Conservation (phyloP, 768 basidiomycete species). For the Kwoniella bestiolae region DNA sequence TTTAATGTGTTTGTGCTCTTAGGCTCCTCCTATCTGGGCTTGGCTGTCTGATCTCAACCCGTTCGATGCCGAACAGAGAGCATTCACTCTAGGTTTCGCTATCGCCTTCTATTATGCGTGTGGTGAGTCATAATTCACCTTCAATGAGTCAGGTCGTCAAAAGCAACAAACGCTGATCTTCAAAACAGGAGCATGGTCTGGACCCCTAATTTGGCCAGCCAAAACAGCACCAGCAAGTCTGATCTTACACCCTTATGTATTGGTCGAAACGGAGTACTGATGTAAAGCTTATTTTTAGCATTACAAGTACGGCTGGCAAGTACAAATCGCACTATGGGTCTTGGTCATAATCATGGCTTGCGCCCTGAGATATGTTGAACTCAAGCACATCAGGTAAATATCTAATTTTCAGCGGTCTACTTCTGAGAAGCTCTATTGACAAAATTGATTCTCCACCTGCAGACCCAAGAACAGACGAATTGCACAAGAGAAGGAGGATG, state of each 20-base stretch:
- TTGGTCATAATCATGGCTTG: conserved; percentile 39
- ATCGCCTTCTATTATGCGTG: conserved; percentile 51
- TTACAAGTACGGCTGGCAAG: conserved; percentile 45
- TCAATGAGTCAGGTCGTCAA: background rate
- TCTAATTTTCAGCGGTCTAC: background rate
- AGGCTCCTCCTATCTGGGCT: conserved; percentile 48
- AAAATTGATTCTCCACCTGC: background rate
- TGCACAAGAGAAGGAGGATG: conserved; percentile 11
- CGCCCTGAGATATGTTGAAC: conserved; percentile 38
- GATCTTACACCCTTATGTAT: background rate
- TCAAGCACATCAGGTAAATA: conserved; percentile 40
- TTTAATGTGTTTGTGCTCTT: background rate
- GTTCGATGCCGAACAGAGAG: conserved; percentile 49
- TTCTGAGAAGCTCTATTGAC: background rate
- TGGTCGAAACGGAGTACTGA: background rate
- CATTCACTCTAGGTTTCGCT: conserved; percentile 47
- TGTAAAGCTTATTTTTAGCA: conserved; percentile 19
- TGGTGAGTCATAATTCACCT: conserved; percentile 15
- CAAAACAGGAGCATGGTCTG: conserved; percentile 41
- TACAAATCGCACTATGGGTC: conserved; percentile 45
- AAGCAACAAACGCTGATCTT: conserved; percentile 1
- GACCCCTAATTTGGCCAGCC: conserved; percentile 50
- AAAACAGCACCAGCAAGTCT: conserved; percentile 35
- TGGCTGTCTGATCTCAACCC: conserved; percentile 53
- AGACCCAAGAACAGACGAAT: conserved; percentile 24